Evolutionary conservation across 345 rosid species (phyloP), one percentile per base, ranked within the genome.

Genomic region (Iberis pinnata): DNA sequence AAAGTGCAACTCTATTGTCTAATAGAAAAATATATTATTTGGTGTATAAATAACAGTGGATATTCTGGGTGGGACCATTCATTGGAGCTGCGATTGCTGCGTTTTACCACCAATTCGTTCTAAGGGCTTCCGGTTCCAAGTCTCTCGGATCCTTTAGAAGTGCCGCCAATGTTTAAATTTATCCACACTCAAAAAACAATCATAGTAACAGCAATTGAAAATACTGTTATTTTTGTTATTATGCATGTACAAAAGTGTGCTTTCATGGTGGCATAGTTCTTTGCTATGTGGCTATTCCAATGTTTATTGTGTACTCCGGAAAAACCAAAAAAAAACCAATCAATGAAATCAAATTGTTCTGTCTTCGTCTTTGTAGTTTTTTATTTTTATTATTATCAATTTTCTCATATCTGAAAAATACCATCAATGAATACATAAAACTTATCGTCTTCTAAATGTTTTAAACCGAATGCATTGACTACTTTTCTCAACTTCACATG

Each of bases 11-110:
- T 22, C 25, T 22, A 22, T 22, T 22, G 25, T 22, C 25, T 22
- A 22, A 22, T 22, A 6, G 6, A 22, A n/a, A n/a, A n/a, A n/a
- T n/a, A 22, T 22, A 22, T 22, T 22, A 22, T 22, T 22, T 22
- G 25, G 3, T 3, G 6, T 2, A 4, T 29, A 6, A 5, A 5
- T 7, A 45, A 46, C 83, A 80, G 89, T 82, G 89, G 89, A 72
- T 80, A 14, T 82, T 80, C 69, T 82, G 86, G 89, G 77, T 72
- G 24, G 89, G 86, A 63, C 89, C 89, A n/a, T 74, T 82, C 68
- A 27, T 72, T 25, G 89, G 89, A 39, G 83, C 89, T 41, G 75
- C 77, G 12, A 56, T 78, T 17, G 89, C 89, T 43, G 77, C 86
- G 50, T 29, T 80, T 58, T 82, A 80, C 43, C 80, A 82, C 71